Evolutionary conservation across 768 basidiomycete species (phyloP), one percentile per base, ranked within the genome.

Genomic region (Tulasnella sp.): DNA sequence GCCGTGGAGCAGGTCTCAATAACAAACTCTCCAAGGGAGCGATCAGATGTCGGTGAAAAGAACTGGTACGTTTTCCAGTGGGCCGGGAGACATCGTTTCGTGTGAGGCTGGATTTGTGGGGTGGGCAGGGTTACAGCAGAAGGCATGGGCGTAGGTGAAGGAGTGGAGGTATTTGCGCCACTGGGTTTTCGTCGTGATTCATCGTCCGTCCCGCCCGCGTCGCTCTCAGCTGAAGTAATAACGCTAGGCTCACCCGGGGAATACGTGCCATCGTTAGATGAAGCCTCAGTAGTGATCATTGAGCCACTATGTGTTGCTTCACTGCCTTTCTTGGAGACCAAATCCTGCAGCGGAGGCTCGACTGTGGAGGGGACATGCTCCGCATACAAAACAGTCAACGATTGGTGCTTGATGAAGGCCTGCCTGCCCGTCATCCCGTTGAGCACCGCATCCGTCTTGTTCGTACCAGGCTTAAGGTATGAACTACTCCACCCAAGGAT

Each of bases 401-500:
- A 72, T 62, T 85, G 83, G 41, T 82, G 79, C 21, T 76, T 67
- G 17, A 78, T 68, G 57, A 84, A 84, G 11, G 79, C 80, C 2
- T 61, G 40, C 3, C 72, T 67, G 7, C 78, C 80, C 5, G 67
- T 65, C 76, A 83, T 75, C 4, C 73, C 74, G 14, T 37, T 65
- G 68, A 6, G 71, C 75, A 42, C 66, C n/a, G n/a, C n/a, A n/a
- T n/a, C n/a, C n/a, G 59, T 2, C 62, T 60, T 9, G 63, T 59
- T 8, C 70, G 64, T 36, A 74, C 82, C 82, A 84, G 0, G 82
- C 83, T 0, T 82, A 69, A 3, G 83, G n/a, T n/a, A 61, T 59
- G 76, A 77, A 19, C 62, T 70, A 65, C 35, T 74, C 82, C 83
- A 86, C 0, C 83, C 83, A 0, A 82, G 69, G 3, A 84, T 61